A percentile compares a stretch with the other conserved stretches of the same genome.
Conservation (phyloP, 371 early-diverging fungal genomes). For the Mucor irregularis region DNA sequence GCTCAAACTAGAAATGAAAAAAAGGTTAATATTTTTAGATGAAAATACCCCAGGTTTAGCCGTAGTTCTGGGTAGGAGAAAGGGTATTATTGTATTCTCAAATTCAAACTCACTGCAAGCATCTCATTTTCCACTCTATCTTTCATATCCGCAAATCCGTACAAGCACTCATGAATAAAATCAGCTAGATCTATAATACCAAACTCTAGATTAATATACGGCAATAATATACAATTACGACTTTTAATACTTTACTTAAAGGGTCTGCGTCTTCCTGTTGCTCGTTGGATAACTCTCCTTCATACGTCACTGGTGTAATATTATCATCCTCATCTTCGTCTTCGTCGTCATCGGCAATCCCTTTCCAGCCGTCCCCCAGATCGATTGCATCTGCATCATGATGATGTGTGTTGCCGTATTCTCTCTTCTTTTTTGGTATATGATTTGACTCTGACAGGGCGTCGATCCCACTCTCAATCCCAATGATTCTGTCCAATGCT, state of each 20-base stretch:
- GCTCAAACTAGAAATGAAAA: slow-evolving; percentile 32
- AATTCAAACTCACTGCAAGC: slow-evolving; percentile 1
- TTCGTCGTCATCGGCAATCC: slow-evolving; percentile 28
- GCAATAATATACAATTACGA: neutral
- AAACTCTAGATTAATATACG: neutral
- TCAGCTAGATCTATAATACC: slow-evolving; percentile 25
- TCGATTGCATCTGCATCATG: slow-evolving; percentile 28
- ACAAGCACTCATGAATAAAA: slow-evolving; percentile 32
- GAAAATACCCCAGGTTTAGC: too few relatives aligned
- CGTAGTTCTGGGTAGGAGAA: too few relatives aligned
- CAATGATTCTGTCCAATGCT: slow-evolving; percentile 42
- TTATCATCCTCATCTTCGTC: slow-evolving; percentile 16
- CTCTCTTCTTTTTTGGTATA: neutral
- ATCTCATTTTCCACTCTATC: slow-evolving; percentile 38
- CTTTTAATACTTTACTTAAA: slow-evolving; percentile 21
- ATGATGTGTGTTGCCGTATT: neutral
- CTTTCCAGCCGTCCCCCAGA: slow-evolving; percentile 51
- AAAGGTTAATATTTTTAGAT: too few relatives aligned
- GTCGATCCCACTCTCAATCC: slow-evolving; percentile 35
- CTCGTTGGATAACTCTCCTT: neutral
- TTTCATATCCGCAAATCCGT: slow-evolving; percentile 42
- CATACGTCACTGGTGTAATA: neutral
- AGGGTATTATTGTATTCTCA: neutral
- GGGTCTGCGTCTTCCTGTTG: slow-evolving; percentile 12
- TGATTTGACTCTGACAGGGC: slow-evolving; percentile 13